Evolutionary conservation across 2,329 filamentous ascomycete species (phyloP), one percentile per base, ranked within the genome.

Genomic region (Hymenotorrendiella dingleyae): DNA sequence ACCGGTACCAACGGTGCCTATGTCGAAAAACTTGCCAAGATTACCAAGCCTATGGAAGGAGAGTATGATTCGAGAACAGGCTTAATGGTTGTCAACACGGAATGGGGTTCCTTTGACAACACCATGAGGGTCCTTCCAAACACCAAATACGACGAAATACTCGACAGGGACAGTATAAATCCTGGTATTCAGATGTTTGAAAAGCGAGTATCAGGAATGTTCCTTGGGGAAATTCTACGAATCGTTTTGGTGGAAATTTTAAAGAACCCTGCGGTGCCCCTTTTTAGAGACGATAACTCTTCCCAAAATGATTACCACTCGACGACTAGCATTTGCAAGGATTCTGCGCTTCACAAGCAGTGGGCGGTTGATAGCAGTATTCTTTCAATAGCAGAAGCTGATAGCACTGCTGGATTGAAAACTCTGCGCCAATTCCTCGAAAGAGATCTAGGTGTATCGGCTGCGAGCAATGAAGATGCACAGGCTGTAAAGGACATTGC

Each of bases 61-160:
- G 72, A 83, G 4, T 93, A 85, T 55, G 88, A 96, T 65, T 72
- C 72, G 36, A 80, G 80, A 7, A 94, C 90, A 0, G 89, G 90
- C 40, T 80, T 94, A 56, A 98, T 98, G 93, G 88, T 98, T 45
- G 78, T 98, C 67, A 98, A 98, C 68, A 91, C 86, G 1, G 93
- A 98, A 68, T 98, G 93, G 93, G 93, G 93, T 49, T 94, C 88
- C 44, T 98, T 98, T 59, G 93, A 98, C 67, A 97, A 97, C 68
- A 78, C 85, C 55, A 79, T 97, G 52, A 86, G 83, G 54, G 85
- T 94, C 16, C 74, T 98, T 29, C 93, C 91, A 34, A 84, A 81
- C 57, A 97, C 91, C 0, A 70, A 78, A 0, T 97, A 88, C 68
- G 93, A 98, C 62, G 68, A 72, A 37, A 74, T 80, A 44, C 73